Base-by-base conservation (phyloP, 495 filamentous ascomycete species). In the Penicillium coprophilum region DNA sequence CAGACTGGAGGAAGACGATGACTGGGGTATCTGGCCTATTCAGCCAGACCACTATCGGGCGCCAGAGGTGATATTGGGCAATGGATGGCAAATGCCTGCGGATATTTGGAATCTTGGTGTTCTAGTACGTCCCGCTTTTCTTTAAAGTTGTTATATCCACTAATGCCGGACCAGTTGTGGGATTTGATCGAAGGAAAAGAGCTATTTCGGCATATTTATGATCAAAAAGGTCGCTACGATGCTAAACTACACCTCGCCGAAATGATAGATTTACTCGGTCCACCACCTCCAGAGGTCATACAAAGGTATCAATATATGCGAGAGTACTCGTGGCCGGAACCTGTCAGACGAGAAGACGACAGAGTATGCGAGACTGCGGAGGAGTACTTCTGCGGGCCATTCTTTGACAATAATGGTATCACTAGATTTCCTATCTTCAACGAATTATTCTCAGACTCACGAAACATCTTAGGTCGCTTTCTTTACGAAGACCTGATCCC, bases 41-140 rank as follows among this genome's bases (percentile, higher is more conserved):
- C 70, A 78, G 55, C 76, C 75, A 60, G 61, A 67, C 43, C 63
- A 73, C 59, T 80, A 79, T 66, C 67, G 71, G 34, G 72, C 72
- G 13, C 77, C 77, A 40, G 76, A 80, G 66, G 62, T 77, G 19
- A 70, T 77, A 51, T 56, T 78, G 28, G 66, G 69, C 44, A 72
- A 66, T 59, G 66, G 64, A 53, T 80, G 76, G 77, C 60, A 66
- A 61, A 70, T 56, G 55, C 63, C 63, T 48, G 54, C 73, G 24
- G 74, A 78, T 61, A 73, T 78, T 51, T 80, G 75, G 76, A 70
- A 67, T 53, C 51, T 74, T 31, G 77, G 76, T 40, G 71, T 76
- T 61, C 63, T 81, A 61, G 78, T 82, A 61, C 48, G 72, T 62
- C 38, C 50, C 50, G 20, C 55, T 47, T 38, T 63, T 47, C 55